Evolutionary conservation across 2,329 filamentous ascomycete genomes (phyloP), one percentile per base, ranked within the genome.

Genomic region (Apiospora marii): DNA sequence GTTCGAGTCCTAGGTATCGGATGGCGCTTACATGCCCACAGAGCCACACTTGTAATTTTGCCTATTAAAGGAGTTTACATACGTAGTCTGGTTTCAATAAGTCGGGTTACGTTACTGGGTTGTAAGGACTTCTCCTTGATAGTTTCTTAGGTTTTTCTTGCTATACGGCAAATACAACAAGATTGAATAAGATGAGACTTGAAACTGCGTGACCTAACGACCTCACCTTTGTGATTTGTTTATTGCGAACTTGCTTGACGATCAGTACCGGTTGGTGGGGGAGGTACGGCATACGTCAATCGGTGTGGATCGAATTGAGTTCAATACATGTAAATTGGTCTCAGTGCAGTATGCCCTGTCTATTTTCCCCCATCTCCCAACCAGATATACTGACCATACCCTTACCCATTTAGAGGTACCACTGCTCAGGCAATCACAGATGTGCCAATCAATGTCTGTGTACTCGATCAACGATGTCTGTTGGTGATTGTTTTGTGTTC

Each of bases 1-100:
- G 80, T 76, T 90, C 67, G 75, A 76, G 67, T 64, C 58, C 58
- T 64, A 78, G 75, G 69, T 85, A 82, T 82, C 30, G 41, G 14
- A 68, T 24, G 10, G n/a, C n/a, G 41, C 41, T 48, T 48, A 46
- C 27, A 68, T 68, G 43, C 30, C 43, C 43, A n/a, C 27, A 3
- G 2, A n/a, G 41, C 7, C 14, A 68, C 30, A 68, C 30, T 48
- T 68, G 67, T 68, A 68, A 30, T 30, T 68, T 68, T 48, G 41
- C 41, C 67, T 48, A 19, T 19, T 14, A 68, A 30, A n/a, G 41
- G 44, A 34, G 58, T 64, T n/a, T 41, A 64, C 58, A 30, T 14
- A 64, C 58, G 58, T 64, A 64, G 19, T 22, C 34, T n/a, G 34
- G 30, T 61, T 64, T 24, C n/a, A 37, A 3, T 48, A 12, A n/a